phyloP scores from a whole-genome alignment of 2,329 filamentous ascomycete species.

The Ophiostoma himal-ulmi region DNA sequence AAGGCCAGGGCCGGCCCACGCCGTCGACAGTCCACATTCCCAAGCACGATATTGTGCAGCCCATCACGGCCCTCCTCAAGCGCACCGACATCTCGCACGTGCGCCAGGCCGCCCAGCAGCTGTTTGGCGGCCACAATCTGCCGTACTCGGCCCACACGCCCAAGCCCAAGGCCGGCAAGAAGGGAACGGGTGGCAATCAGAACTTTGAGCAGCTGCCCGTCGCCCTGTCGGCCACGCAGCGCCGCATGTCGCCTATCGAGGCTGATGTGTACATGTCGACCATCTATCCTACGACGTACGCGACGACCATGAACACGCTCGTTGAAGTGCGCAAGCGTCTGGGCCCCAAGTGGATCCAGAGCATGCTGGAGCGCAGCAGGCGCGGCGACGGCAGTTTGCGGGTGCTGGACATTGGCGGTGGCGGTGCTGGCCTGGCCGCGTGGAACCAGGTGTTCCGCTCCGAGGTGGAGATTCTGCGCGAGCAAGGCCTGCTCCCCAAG shows the following conservation, averaged over 20 bases:
- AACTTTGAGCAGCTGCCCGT: slow-evolving; percentile 59
- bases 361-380: slow-evolving; percentile 51
- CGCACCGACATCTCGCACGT: slow-evolving; percentile 70
- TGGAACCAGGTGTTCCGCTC: slow-evolving; percentile 73
- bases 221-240: slow-evolving; percentile 56
- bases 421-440: slow-evolving; percentile 65
- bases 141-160: slow-evolving; percentile 73
- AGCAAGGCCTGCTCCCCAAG: slow-evolving; percentile 53
- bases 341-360: slow-evolving; percentile 63
- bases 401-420: slow-evolving; percentile 68
- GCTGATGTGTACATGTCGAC: slow-evolving; percentile 66
- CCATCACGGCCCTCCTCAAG: slow-evolving; percentile 62
- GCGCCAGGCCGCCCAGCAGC: slow-evolving; percentile 60
- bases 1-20: slow-evolving; percentile 67
- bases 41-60: slow-evolving; percentile 59
- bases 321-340: slow-evolving; percentile 69
- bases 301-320: slow-evolving; percentile 59
- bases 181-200: slow-evolving; percentile 31
- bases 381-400: slow-evolving; percentile 52
- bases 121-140: slow-evolving; percentile 70
- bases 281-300: slow-evolving; percentile 65
- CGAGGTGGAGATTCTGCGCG: slow-evolving; percentile 69
- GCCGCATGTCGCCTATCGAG: slow-evolving; percentile 67
- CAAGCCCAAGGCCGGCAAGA: not conserved
- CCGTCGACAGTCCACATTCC: slow-evolving; percentile 74